These are phyloP conservation scores for Cornus suecica DNA, from an alignment of 148 eudicot genomes.

Conservation along the genomic window DNA sequence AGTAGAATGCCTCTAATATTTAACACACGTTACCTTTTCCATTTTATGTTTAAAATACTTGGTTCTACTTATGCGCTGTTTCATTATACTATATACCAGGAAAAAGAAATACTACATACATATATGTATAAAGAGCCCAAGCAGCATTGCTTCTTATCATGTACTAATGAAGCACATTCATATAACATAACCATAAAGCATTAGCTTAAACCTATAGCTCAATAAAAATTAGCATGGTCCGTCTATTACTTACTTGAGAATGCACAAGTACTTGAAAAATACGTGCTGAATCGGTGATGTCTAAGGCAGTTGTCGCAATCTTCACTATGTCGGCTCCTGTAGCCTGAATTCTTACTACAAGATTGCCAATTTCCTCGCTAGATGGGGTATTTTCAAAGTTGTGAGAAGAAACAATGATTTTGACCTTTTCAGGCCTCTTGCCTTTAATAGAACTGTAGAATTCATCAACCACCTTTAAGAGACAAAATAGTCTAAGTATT, in stretches of 20 bases:
- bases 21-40: too few species aligned
- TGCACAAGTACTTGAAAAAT: constrained; percentile 59
- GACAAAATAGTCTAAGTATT: background rate
- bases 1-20: background rate
- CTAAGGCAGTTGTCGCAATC: constrained; percentile 75
- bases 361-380: constrained; percentile 59
- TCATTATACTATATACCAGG: too few species aligned
- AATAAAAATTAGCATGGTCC: too few species aligned
- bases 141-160: background rate
- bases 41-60: background rate
- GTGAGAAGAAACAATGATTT: constrained; percentile 73
- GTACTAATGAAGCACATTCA: background rate
- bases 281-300: constrained; percentile 71
- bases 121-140: background rate
- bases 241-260: constrained; percentile 50
- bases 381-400: constrained; percentile 68
- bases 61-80: background rate
- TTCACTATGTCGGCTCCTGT: constrained; percentile 85
- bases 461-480: constrained; percentile 58
- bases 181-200: background rate
- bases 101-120: too few species aligned
- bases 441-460: constrained; percentile 41
- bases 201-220: background rate
- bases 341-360: constrained; percentile 64
- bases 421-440: constrained; percentile 46